Conservation (phyloP, 495 filamentous ascomycete genomes). For the Penicillium samsonianum region DNA sequence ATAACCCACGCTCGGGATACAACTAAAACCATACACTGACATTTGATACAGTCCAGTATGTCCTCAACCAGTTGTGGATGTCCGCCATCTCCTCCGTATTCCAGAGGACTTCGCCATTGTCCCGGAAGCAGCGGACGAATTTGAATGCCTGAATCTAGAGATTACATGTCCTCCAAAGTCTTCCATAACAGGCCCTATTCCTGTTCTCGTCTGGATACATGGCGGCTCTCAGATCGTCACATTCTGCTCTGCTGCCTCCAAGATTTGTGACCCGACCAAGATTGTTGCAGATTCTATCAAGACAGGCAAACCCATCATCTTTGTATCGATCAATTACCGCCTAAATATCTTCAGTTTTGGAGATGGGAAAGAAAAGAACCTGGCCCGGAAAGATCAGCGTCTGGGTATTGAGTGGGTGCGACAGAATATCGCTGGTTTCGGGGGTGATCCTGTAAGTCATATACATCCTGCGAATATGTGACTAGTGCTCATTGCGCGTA, state of each 20-base stretch:
- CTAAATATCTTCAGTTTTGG: constrained; percentile 66
- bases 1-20: too few relatives aligned
- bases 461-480: neutral
- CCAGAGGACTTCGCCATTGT: constrained; percentile 37
- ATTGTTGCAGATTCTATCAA: constrained; percentile 40
- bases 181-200: constrained; percentile 19
- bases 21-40: neutral
- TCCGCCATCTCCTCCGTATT: constrained; percentile 41
- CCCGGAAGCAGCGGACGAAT: constrained; percentile 42
- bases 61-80: constrained; percentile 40
- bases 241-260: constrained; percentile 44
- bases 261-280: constrained; percentile 42
- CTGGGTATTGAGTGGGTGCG: constrained; percentile 64
- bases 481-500: constrained; percentile 3
- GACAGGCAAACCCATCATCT: constrained; percentile 51
- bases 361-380: constrained; percentile 52
- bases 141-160: constrained; percentile 48
- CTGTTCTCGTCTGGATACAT: constrained; percentile 49
- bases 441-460: constrained; percentile 57
- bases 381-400: constrained; percentile 66
- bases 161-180: constrained; percentile 37
- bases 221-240: constrained; percentile 46
- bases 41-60: constrained; percentile 35
- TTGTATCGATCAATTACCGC: constrained; percentile 66
- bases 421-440: constrained; percentile 59